Evolutionary conservation across 2,329 filamentous ascomycete species (phyloP).

Genomic region (Moelleriella libera): DNA sequence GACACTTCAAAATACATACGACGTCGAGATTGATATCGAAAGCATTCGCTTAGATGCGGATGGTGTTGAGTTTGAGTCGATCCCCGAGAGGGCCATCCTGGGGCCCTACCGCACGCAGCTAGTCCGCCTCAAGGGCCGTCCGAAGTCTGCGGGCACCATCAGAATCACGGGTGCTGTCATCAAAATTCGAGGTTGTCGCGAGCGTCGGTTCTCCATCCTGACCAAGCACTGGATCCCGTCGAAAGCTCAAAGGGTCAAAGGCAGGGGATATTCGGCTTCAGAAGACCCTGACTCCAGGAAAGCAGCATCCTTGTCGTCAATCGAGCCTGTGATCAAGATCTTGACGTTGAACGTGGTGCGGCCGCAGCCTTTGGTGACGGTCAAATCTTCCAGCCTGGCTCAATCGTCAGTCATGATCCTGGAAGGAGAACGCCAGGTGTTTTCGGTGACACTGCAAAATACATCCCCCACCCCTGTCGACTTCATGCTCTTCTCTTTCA

Average conservation of each 20-base stretch:
- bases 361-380: conserved; percentile 60
- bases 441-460: conserved; percentile 72
- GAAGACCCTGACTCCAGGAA: conserved; percentile 24
- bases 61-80: conserved; percentile 57
- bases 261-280: conserved; percentile 50
- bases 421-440: conserved; percentile 70
- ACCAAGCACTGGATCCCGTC: conserved; percentile 60
- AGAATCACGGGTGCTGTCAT: conserved; percentile 67
- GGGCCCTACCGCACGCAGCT: conserved; percentile 75
- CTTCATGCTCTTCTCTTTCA: conserved; percentile 76
- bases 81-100: conserved; percentile 50
- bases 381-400: conserved; percentile 64
- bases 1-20: conserved; percentile 85
- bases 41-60: conserved; percentile 61
- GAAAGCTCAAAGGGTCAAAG: conserved; percentile 60
- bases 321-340: conserved; percentile 30
- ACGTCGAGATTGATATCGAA: conserved; percentile 84
- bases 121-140: conserved; percentile 55
- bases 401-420: conserved; percentile 86
- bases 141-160: conserved; percentile 51
- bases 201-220: conserved; percentile 76
- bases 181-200: conserved; percentile 67
- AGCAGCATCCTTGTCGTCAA: conserved; percentile 16
- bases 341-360: conserved; percentile 63
- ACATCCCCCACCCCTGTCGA: conserved; percentile 64